Base-by-base conservation (phyloP, 176 grass and related monocot species). In the Musa acuminata region DNA sequence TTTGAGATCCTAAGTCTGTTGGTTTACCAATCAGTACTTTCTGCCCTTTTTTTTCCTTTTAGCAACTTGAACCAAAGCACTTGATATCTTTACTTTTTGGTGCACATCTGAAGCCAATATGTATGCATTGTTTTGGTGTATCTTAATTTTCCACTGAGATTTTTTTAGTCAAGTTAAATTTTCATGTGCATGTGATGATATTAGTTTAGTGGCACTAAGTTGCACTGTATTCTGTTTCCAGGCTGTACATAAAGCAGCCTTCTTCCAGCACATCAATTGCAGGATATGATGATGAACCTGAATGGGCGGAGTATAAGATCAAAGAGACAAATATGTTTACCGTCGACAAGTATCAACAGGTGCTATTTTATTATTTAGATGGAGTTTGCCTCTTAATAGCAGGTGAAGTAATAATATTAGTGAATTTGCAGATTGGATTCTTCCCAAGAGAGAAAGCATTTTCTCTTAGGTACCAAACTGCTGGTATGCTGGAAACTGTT, bases 301-400 rank as follows among this genome's bases (percentile, higher is more conserved):
- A 94, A 77, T 99, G 95, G 88, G 78, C 79, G 6, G 95, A 99
- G 76, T 99, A 99, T 80, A 99, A 94, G 74, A 99, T 99, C 80
- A 99, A 94, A 84, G 95, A 99, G 81, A 87, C 84, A 0, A 99
- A 99, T 74, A 91, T 91, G 80, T 99, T 94, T 75, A 94, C 88
- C 4, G 88, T 86, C 22, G 95, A 99, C 62, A 94, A 91, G 89
- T 99, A 99, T 80, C 95, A 99, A 69, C 88, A 99, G 95, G 91
- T 99, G 67, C 52, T 13, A 75, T 73, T 71, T 58, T 58, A 48
- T 80, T 52, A 62, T 29, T 29, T 23, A 5, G 49, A 11, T 74
- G 29, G 2, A 16, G 23, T 23, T 73, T 7, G 0, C 48, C 9
- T 8, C 57, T 53, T 64, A 75, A 72, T 52, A 73, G 2, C 24